phyloP scores from a whole-genome alignment of 2,329 filamentous ascomycete species.

The Xylaria sp. region DNA sequence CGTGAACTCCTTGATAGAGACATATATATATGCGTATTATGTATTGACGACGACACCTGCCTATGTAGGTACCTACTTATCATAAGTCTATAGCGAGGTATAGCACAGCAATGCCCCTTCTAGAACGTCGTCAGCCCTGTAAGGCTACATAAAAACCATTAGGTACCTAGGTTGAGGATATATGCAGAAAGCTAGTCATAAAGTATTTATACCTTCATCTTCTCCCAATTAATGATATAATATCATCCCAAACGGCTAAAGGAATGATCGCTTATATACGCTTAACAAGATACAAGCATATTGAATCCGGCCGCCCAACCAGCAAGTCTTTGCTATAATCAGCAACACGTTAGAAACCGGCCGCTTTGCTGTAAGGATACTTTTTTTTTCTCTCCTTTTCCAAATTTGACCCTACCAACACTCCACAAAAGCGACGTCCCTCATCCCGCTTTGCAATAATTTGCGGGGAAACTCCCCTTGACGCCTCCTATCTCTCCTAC shows the following conservation, averaged over 20 bases:
- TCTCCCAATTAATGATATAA: background rate
- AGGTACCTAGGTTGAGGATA: background rate
- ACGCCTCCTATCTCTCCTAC: constrained; percentile 77
- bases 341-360: background rate
- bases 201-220: background rate
- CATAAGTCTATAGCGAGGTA: background rate
- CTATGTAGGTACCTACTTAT: too few relatives aligned
- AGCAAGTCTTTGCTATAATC: background rate
- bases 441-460: constrained; percentile 72
- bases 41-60: background rate
- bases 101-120: background rate
- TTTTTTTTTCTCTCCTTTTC: background rate
- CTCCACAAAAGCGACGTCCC: background rate
- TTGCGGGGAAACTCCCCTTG: constrained; percentile 82
- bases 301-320: background rate
- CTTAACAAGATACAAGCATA: background rate
- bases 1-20: background rate
- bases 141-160: too few relatives aligned
- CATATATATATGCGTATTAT: background rate
- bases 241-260: background rate
- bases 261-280: background rate
- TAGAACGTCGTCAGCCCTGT: too few relatives aligned
- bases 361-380: background rate
- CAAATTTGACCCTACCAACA: background rate
- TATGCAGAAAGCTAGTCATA: background rate